Evolutionary conservation across 2,329 filamentous ascomycete genomes (phyloP), one percentile per base, ranked within the genome.

Genomic region (Lachnellula cervina): DNA sequence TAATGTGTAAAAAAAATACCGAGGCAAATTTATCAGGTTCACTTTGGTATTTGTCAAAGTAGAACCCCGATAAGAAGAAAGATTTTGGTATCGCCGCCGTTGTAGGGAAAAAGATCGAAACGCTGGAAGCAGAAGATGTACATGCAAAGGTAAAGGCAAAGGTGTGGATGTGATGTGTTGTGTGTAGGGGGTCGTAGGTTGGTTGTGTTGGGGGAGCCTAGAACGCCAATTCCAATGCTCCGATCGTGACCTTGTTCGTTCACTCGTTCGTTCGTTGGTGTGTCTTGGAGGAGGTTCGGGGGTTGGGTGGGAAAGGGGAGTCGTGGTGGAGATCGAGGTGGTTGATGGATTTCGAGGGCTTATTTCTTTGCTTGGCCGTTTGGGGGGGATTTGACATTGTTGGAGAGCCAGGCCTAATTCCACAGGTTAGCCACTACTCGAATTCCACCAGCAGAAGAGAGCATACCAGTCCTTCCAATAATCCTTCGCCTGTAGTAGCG

Each of bases 401-500:
- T 90, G 62, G 87, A 90, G 63, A 93, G 79, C 89, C 89, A 92
- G 53, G 85, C 78, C 79, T 82, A 60, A 42, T 28, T 9, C 14
- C 16, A 48, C 34, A 34, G 21, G 45, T 17, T 19, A 11, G 40
- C 40, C 14, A 16, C n/a, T n/a, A 34, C 51, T 21, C 46, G n/a
- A 9, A 32, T 8, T 32, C 28, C 28, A 9, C 6, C 3, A 43
- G 51, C 11, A 65, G 49, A 52, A 43, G 56, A 64, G 46, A 38
- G 5, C 76, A 71, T 74, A 82, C 87, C 70, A 94, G 76, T 64
- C 89, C 89, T 74, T 93, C 89, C 64, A 90, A 81, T 57, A 94
- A 79, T 67, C 89, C 89, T 70, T 91, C 89, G 57, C 89, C 89
- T 17, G 87, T 88, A 32, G 87, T 92, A 52, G 89, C 89, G 70